Base-by-base conservation (phyloP, 1,139 yeast species). In the Eremothecium gossypii region DNA sequence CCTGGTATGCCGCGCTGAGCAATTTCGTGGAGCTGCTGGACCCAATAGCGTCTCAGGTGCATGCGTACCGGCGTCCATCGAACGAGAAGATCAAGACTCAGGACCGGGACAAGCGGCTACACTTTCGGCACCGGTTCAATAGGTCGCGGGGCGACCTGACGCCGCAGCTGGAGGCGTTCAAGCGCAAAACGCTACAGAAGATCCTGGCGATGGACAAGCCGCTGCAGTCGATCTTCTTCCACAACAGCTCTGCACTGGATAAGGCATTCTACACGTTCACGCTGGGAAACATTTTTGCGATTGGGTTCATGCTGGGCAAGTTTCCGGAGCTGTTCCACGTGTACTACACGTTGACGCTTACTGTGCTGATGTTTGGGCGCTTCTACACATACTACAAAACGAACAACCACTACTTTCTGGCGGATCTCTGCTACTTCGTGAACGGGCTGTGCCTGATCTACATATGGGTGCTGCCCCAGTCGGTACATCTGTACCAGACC, bases 341-440 rank as follows among this genome's bases (percentile, higher is more conserved):
- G 2, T 75, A 79, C 52, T 91, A 91, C 60, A 77, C 95, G 0
- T 65, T 65, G 0, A 64, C 85, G 42, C 73, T 82, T 47, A 57
- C 67, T 7, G 52, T 83, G 1, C 68, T 91, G 47, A 76, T 89
- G 80, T 97, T 98, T 0, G 78, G 89, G 39, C 68, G 98, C 43
- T 74, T 83, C 54, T 81, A 86, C 63, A 77, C 94, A 0, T 91
- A 85, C 63, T 83, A 81, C 65, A 83, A 83, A 59, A 73, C 71
- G 40, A 76, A 83, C 11, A 86, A 73, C 64, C 95, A 89, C 49
- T 91, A 85, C 64, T 91, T 79, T 58, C 68, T 91, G 60, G 97
- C 96, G 0, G 98, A 91, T 62, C 69, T 91, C 51, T 91, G 98
- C 64, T 91, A 91, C 62, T 91, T 83, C 61, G 97, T 85, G 39